Base-by-base conservation (phyloP, 768 basidiomycete species). In the Tubosaeta sp. region DNA sequence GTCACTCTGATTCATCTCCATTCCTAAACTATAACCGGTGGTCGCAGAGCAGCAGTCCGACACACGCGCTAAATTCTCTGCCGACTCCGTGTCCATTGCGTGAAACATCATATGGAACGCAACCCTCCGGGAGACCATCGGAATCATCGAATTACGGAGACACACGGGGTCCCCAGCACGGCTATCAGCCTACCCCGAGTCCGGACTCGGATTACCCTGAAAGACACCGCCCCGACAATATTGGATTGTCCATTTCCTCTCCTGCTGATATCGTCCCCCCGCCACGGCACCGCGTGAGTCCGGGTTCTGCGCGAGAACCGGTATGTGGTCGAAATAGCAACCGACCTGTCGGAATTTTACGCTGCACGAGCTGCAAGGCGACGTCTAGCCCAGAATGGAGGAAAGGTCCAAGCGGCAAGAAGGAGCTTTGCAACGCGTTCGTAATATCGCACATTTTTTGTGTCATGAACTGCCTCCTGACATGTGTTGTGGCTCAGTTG, bases 341-440 rank as follows among this genome's bases (percentile, higher is more conserved):
- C 58, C 78, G 90, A 19, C 90, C 90, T 0, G 75, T 76, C 46
- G 90, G 90, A 1, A 74, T 93, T 16, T 65, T 78, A 51, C 79
- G 79, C 59, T 94, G 90, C 68, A 79, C 82, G 19, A 89, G 86
- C 64, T 94, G 91, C 70, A 87, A 84, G 69, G 84, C 77, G 11
- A 90, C 85, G 7, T 77, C 79, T 8, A 92, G 90, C 62, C 91
- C 91, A 0, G 91, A 94, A 67, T 94, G 91, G 91, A 75, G 91
- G 64, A 94, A 94, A 68, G 91, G 91, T 18, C 89, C 90, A 46
- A 90, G 81, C 60, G 91, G 91, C 24, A 87, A 87, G 69, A 94
- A 94, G 70, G 90, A 94, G 67, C 76, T 94, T 24, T 94, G 91
- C 67, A 94, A 94, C 73, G 91, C 91, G 86, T 92, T 71, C 75